Conservation (phyloP, 257 asterid species). For the Solanum neorickii region DNA sequence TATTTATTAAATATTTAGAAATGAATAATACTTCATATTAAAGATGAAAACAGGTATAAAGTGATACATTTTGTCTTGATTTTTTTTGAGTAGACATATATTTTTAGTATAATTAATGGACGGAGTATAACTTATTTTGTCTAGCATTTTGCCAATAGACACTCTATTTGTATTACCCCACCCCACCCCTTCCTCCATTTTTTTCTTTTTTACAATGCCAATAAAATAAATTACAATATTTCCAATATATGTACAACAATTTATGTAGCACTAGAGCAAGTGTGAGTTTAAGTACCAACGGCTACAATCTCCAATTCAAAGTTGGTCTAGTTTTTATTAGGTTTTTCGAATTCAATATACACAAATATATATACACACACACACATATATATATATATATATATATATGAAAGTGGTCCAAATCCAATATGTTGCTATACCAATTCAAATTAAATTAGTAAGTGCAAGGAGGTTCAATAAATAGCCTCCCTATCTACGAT, state of each 20-base stretch:
- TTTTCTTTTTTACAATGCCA: background rate
- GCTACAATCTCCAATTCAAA: background rate
- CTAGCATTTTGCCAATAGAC: background rate
- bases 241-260: background rate
- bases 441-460: background rate
- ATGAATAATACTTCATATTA: background rate
- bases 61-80: background rate
- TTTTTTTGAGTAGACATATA: background rate
- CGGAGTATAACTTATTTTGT: background rate
- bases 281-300: background rate
- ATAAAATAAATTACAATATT: background rate
- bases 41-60: too few relatives aligned
- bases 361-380: too few relatives aligned
- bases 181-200: too few relatives aligned
- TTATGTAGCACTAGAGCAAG: background rate
- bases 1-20: too few relatives aligned
- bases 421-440: background rate
- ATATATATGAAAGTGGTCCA: background rate
- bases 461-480: background rate
- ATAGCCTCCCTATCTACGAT: background rate
- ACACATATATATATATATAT: too few relatives aligned
- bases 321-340: background rate
- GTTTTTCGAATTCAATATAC: background rate
- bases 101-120: too few relatives aligned
- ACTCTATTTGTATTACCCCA: background rate